Evolutionary conservation across 495 filamentous ascomycete species (phyloP).

Genomic region (Lasiosphaeriaceae sp.): DNA sequence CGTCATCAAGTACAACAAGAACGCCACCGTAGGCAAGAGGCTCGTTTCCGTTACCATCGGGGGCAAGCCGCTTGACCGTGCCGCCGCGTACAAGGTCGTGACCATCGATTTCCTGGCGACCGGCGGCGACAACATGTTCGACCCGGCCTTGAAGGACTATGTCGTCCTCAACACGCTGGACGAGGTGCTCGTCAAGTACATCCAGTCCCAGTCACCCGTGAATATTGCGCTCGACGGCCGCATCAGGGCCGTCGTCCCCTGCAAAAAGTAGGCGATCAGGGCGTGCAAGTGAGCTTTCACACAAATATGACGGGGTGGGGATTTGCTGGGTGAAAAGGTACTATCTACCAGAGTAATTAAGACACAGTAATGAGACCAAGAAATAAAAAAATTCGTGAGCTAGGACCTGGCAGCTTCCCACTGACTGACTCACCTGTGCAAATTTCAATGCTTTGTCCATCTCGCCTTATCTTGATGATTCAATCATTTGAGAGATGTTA

Average conservation of each 20-base stretch:
- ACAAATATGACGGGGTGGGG: no score
- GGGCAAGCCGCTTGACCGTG: conserved; percentile 32
- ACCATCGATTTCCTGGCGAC: conserved; percentile 53
- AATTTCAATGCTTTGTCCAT: no score
- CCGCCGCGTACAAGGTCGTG: conserved; percentile 43
- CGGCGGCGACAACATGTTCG: conserved; percentile 54
- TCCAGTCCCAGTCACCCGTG: conserved; percentile 41
- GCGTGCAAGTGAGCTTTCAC: no score
- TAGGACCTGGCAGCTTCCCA: no score
- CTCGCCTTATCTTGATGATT: no score
- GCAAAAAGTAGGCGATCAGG: not conserved
- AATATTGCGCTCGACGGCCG: conserved; percentile 46
- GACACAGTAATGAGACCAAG: no score
- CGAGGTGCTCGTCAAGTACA: conserved; percentile 46
- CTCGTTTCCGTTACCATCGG: conserved; percentile 43
- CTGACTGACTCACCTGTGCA: no score
- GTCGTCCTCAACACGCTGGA: conserved; percentile 48
- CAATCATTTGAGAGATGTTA: no score
- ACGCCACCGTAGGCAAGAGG: conserved; percentile 19
- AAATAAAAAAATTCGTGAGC: no score
- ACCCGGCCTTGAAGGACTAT: conserved; percentile 26
- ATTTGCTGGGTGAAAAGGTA: no score
- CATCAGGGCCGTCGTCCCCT: conserved; percentile 27
- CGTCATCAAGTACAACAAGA: conserved; percentile 43
- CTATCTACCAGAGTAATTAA: no score